Conservation (phyloP, 495 filamentous ascomycete species). For the Trichoderma reesei region DNA sequence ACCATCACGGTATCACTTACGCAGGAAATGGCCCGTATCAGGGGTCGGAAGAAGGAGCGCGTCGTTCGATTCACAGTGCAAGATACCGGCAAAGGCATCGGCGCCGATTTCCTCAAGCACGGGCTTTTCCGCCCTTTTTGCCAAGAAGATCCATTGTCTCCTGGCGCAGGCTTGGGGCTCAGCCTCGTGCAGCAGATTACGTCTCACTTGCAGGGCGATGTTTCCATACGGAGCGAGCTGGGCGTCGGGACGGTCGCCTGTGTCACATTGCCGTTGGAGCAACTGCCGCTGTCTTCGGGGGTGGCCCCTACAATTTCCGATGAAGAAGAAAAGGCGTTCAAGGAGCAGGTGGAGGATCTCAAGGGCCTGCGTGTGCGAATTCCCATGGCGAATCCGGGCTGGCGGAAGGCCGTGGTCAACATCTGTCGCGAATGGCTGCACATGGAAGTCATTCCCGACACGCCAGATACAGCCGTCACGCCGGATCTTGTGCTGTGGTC, state of each 20-base stretch:
- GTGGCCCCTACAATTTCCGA: neutral
- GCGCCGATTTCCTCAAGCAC: slow-evolving; percentile 53
- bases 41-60: slow-evolving; percentile 17
- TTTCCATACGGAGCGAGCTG: slow-evolving; percentile 43
- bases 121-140: slow-evolving; percentile 60
- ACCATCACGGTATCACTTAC: slow-evolving; percentile 53
- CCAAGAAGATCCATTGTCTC: slow-evolving; percentile 55
- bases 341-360: slow-evolving; percentile 26
- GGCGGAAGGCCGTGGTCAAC: neutral
- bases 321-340: slow-evolving; percentile 17
- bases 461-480: neutral
- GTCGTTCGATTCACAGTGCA: slow-evolving; percentile 37
- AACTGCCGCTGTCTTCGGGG: neutral
- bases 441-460: slow-evolving; percentile 18
- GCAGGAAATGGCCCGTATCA: slow-evolving; percentile 28
- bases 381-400: slow-evolving; percentile 21
- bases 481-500: slow-evolving; percentile 18
- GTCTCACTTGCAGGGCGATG: slow-evolving; percentile 44
- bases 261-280: slow-evolving; percentile 36
- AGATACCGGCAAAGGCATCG: slow-evolving; percentile 63
- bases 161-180: slow-evolving; percentile 61
- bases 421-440: slow-evolving; percentile 21
- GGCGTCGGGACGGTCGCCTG: slow-evolving; percentile 51
- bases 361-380: slow-evolving; percentile 24
- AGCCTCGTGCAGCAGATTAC: slow-evolving; percentile 62